These are phyloP conservation scores for Cladosporium sp. DNA, from an alignment of 2,329 filamentous ascomycete species.

Conservation along the genomic window DNA sequence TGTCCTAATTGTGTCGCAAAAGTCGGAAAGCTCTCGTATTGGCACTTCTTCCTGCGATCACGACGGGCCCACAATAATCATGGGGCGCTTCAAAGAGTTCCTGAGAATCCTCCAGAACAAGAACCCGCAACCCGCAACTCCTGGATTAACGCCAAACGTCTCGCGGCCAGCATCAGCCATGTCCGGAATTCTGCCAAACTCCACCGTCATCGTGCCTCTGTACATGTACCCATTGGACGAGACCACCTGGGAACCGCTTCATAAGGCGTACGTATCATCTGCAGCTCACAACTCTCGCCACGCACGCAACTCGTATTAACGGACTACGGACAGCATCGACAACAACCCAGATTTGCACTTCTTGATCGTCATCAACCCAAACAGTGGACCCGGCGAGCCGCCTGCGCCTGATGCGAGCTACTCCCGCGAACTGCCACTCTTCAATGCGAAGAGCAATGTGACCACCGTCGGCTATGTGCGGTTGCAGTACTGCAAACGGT, in stretches of 20 bases:
- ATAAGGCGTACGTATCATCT: conserved; percentile 13
- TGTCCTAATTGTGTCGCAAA: background rate
- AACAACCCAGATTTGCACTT: conserved; percentile 21
- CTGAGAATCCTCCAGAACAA: conserved; percentile 13
- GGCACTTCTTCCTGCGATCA: background rate
- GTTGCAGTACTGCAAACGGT: conserved; percentile 22
- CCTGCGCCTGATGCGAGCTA: conserved; percentile 23
- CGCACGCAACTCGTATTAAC: background rate
- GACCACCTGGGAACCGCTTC: conserved; percentile 20
- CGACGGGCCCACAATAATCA: background rate
- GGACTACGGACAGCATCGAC: conserved; percentile 14
- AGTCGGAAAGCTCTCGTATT: background rate
- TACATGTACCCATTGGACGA: conserved; percentile 21
- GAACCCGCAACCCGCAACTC: conserved; percentile 9
- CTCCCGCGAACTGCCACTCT: conserved; percentile 22
- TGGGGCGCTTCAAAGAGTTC: conserved; percentile 13
- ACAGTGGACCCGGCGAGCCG: conserved; percentile 20
- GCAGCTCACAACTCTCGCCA: too few relatives aligned
- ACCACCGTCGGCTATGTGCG: conserved; percentile 26
- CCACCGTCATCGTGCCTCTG: conserved; percentile 19
- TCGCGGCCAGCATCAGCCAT: conserved; percentile 4
- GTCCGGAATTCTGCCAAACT: conserved; percentile 13
- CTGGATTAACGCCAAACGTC: conserved; percentile 6
- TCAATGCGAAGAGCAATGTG: conserved; percentile 25
- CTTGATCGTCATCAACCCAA: conserved; percentile 23